phyloP scores from a whole-genome alignment of 2,329 filamentous ascomycete species.

The Alternaria solani region DNA sequence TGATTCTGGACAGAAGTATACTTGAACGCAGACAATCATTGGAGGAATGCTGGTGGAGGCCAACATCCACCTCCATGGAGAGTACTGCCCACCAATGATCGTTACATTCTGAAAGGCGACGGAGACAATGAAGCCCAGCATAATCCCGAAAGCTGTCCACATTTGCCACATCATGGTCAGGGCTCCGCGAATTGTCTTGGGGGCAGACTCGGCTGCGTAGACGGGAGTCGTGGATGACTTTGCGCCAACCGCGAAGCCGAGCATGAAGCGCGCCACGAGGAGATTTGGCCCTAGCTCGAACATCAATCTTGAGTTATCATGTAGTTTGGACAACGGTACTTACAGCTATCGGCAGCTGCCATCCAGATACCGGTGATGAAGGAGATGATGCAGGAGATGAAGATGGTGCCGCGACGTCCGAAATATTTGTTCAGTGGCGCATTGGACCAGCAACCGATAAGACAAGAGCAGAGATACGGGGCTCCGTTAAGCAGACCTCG shows the following conservation, averaged over 20 bases:
- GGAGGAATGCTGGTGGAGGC: constrained; percentile 44
- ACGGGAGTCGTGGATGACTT: constrained; percentile 55
- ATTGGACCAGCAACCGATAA: constrained; percentile 53
- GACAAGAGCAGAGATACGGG: constrained; percentile 41
- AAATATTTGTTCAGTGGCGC: constrained; percentile 44
- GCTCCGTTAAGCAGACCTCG: constrained; percentile 42
- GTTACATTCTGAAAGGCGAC: constrained; percentile 41
- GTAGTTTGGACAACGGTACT: background rate
- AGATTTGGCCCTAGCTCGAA: constrained; percentile 34
- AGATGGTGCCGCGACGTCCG: constrained; percentile 45
- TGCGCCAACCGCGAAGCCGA: constrained; percentile 45
- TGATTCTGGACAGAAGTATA: constrained; percentile 43
- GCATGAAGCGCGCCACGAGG: constrained; percentile 41
- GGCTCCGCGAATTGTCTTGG: constrained; percentile 59
- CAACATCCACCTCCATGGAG: constrained; percentile 46
- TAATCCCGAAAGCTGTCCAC: constrained; percentile 49
- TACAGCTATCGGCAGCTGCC: constrained; percentile 40
- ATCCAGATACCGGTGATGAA: constrained; percentile 46
- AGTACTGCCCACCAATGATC: constrained; percentile 31
- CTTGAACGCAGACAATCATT: constrained; percentile 40
- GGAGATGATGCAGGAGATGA: constrained; percentile 45
- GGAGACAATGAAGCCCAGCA: constrained; percentile 43
- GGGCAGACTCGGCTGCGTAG: constrained; percentile 59
- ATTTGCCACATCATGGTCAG: constrained; percentile 64
- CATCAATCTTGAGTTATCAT: background rate